Evolutionary conservation across 495 filamentous ascomycete genomes (phyloP).

Genomic region (Aspergillus heteromorphus): DNA sequence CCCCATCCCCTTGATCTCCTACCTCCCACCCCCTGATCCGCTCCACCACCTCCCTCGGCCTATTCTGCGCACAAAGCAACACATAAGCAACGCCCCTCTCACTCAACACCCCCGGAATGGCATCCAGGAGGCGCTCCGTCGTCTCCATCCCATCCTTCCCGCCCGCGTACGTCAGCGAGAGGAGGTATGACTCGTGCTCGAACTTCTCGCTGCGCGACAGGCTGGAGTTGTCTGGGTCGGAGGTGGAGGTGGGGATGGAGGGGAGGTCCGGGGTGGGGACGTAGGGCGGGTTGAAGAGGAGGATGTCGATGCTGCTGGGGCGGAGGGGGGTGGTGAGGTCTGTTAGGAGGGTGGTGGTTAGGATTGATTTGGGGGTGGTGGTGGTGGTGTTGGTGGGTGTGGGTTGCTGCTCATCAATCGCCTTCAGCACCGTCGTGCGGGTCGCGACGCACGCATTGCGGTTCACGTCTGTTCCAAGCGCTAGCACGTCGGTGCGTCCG

Average conservation of each 20-base stretch:
- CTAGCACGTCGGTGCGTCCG: slow-evolving; percentile 61
- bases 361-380: slow-evolving; percentile 19
- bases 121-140: slow-evolving; percentile 68
- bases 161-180: slow-evolving; percentile 85
- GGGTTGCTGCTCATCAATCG: slow-evolving; percentile 32
- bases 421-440: slow-evolving; percentile 52
- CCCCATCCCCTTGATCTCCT: neutral
- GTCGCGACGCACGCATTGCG: slow-evolving; percentile 70
- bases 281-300: slow-evolving; percentile 96
- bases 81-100: slow-evolving; percentile 78
- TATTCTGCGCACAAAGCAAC: slow-evolving; percentile 83
- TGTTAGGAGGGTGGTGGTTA: slow-evolving; percentile 57
- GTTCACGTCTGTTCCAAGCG: slow-evolving; percentile 78
- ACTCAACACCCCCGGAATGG: slow-evolving; percentile 58
- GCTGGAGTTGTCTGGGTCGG: neutral
- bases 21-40: slow-evolving; percentile 49
- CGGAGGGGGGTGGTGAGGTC: slow-evolving; percentile 61
- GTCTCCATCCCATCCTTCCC: slow-evolving; percentile 89
- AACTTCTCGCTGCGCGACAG: slow-evolving; percentile 39
- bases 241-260: slow-evolving; percentile 28
- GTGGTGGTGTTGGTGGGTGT: neutral
- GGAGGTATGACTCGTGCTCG: slow-evolving; percentile 68
- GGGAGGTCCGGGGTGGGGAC: slow-evolving; percentile 79
- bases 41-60: slow-evolving; percentile 66
- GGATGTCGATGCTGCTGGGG: slow-evolving; percentile 60